These are phyloP conservation scores for Chalaropsis ovoidea DNA, from an alignment of 2,329 filamentous ascomycete species.

Conservation along the genomic window DNA sequence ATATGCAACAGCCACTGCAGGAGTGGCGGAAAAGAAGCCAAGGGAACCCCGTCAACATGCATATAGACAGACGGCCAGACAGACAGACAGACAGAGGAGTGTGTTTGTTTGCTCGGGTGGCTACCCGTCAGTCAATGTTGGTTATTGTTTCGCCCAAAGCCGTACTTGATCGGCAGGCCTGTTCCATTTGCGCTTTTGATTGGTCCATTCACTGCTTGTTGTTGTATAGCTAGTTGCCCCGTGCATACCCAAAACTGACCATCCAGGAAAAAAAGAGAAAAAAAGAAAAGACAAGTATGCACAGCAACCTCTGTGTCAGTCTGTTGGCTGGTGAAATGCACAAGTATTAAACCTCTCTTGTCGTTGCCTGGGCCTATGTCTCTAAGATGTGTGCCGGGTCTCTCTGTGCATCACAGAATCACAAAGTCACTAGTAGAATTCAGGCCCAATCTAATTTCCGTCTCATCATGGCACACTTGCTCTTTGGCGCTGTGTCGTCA, in stretches of 20 bases:
- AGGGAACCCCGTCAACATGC: conserved; percentile 14
- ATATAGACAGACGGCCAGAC: not conserved
- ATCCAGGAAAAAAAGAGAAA: not conserved
- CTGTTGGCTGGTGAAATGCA: not conserved
- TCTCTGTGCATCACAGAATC: conserved; percentile 5
- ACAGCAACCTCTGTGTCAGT: conserved; percentile 3
- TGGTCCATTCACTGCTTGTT: not conserved
- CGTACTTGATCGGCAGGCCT: not conserved
- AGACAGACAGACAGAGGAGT: conserved; percentile 2
- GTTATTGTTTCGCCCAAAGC: conserved; percentile 8
- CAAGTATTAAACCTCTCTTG: not conserved
- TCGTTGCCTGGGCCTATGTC: not conserved
- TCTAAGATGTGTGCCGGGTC: not conserved
- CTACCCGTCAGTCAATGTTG: conserved; percentile 7
- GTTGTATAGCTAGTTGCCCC: not conserved
- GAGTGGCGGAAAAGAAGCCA: conserved; percentile 4
- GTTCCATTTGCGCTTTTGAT: not conserved
- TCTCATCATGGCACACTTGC: not conserved
- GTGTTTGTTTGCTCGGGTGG: conserved; percentile 12
- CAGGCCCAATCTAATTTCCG: not conserved
- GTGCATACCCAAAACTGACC: not conserved
- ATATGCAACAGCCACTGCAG: not conserved
- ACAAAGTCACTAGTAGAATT: not conserved
- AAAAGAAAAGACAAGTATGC: not conserved
- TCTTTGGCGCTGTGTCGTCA: not conserved